Evolutionary conservation across 768 basidiomycete genomes (phyloP).

Genomic region (Psilocybe cubensis): DNA sequence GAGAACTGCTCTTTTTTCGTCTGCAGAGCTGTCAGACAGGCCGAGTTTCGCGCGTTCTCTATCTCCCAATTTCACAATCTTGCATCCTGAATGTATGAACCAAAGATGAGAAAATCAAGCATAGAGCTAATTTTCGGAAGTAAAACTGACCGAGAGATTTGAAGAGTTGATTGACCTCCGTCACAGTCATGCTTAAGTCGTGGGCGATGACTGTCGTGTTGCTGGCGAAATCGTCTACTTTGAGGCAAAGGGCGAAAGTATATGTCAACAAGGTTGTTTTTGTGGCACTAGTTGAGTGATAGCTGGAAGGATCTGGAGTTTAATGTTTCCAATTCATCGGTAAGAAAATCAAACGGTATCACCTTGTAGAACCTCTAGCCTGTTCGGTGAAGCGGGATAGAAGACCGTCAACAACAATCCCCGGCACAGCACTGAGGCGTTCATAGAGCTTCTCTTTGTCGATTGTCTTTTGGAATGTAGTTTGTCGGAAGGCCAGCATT

Average conservation of each 20-base stretch:
- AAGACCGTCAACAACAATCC: constrained; percentile 71
- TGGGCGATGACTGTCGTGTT: constrained; percentile 69
- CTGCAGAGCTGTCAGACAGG: constrained; percentile 62
- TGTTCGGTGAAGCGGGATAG: constrained; percentile 82
- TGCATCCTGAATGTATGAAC: constrained; percentile 60
- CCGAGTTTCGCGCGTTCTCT: constrained; percentile 74
- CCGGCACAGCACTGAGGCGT: constrained; percentile 61
- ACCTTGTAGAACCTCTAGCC: constrained; percentile 69
- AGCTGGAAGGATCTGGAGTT: constrained; percentile 27
- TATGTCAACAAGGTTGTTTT: constrained; percentile 76
- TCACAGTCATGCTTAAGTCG: constrained; percentile 69
- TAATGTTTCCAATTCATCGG: background rate
- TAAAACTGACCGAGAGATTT: constrained; percentile 63
- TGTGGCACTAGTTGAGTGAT: constrained; percentile 67
- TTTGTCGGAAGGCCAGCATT: constrained; percentile 73
- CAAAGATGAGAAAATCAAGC: constrained; percentile 1
- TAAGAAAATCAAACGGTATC: constrained; percentile 22
- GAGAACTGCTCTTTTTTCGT: constrained; percentile 73
- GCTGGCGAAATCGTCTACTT: constrained; percentile 75
- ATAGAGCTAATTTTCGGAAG: background rate
- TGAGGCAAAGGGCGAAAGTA: constrained; percentile 81
- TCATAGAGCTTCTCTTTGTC: constrained; percentile 58
- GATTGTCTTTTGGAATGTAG: constrained; percentile 39
- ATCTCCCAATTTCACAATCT: constrained; percentile 56
- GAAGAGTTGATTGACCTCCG: constrained; percentile 71